phyloP scores from a whole-genome alignment of 1,139 yeast genomes.

The Kazachstania sp. region DNA sequence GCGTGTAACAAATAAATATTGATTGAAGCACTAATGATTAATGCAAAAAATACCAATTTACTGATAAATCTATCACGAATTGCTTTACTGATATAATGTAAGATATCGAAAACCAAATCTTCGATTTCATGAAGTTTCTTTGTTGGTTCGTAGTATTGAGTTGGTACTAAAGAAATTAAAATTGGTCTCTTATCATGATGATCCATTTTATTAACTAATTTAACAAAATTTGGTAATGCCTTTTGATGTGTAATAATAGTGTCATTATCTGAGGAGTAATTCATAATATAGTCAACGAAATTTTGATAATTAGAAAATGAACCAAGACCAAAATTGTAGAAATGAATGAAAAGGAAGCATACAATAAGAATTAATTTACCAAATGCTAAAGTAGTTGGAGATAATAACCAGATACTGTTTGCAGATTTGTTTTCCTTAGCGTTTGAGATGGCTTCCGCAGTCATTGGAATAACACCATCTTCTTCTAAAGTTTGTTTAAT shows the following conservation, averaged over 20 bases:
- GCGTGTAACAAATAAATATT: slow-evolving; percentile 80
- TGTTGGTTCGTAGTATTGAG: slow-evolving; percentile 61
- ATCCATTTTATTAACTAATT: slow-evolving; percentile 6
- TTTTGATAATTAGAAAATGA: slow-evolving; percentile 34
- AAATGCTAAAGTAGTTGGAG: slow-evolving; percentile 41
- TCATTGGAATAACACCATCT: slow-evolving; percentile 75
- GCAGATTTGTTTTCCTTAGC: slow-evolving; percentile 31
- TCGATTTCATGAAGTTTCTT: slow-evolving; percentile 58
- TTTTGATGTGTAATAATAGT: not conserved
- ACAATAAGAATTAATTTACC: slow-evolving; percentile 61
- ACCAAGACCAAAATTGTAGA: slow-evolving; percentile 62
- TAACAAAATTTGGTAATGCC: slow-evolving; percentile 21
- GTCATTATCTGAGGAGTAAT: not conserved
- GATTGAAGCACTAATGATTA: slow-evolving; percentile 68
- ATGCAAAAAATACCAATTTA: slow-evolving; percentile 64
- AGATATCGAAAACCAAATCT: slow-evolving; percentile 46
- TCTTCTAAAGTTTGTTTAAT: slow-evolving; percentile 82
- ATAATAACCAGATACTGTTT: slow-evolving; percentile 22
- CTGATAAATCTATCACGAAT: slow-evolving; percentile 76
- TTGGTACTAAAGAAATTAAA: slow-evolving; percentile 58
- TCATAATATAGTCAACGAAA: slow-evolving; percentile 2
- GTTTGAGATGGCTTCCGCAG: slow-evolving; percentile 64
- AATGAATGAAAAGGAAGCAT: slow-evolving; percentile 63
- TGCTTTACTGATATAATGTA: slow-evolving; percentile 58
- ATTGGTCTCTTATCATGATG: slow-evolving; percentile 29